A percentile compares a stretch with the other conserved stretches of the same genome.
Evolutionary conservation across 1,284 basidiomycete genomes (phyloP).

Genomic region (Mycena sp.): DNA sequence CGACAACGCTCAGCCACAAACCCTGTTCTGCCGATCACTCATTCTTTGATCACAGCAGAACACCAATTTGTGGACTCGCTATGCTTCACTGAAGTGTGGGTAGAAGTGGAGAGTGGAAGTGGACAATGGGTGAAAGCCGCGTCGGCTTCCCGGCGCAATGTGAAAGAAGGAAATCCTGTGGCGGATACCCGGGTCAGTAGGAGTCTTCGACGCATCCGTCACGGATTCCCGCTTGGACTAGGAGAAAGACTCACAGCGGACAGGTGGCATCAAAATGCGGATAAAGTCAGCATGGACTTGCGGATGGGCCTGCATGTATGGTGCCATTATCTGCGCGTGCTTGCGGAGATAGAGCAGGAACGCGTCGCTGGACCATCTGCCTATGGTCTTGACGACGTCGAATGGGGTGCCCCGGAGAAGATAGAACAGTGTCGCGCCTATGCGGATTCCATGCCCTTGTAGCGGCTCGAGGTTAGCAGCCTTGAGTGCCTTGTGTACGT

Average conservation of each 20-base stretch:
- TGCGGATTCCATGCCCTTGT: slow-evolving; percentile 48
- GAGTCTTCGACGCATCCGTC: too few relatives aligned
- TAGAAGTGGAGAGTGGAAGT: too few relatives aligned
- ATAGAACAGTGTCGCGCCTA: slow-evolving; percentile 50
- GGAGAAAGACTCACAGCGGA: slow-evolving; percentile 18
- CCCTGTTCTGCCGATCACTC: background rate
- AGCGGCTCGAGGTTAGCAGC: slow-evolving; percentile 26
- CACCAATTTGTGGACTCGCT: background rate
- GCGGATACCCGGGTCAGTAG: too few relatives aligned
- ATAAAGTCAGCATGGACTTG: slow-evolving; percentile 5
- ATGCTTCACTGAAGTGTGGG: background rate
- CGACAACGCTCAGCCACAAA: too few relatives aligned
- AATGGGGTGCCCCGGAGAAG: slow-evolving; percentile 35
- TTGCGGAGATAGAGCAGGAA: slow-evolving; percentile 17
- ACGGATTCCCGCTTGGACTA: background rate
- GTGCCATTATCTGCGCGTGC: too few relatives aligned
- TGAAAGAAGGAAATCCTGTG: too few relatives aligned
- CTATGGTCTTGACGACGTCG: slow-evolving; percentile 12
- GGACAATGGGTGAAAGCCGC: too few relatives aligned
- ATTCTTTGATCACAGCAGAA: background rate
- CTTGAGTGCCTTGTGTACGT: slow-evolving; percentile 30
- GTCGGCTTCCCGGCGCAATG: too few relatives aligned
- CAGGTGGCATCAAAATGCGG: slow-evolving; percentile 7
- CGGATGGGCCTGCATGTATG: slow-evolving; percentile 5
- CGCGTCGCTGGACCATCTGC: slow-evolving; percentile 10